A percentile compares a stretch with the other conserved stretches of the same genome.
phyloP scores from a whole-genome alignment of 331 rosid species.

The Erythrophleum ivorense region DNA sequence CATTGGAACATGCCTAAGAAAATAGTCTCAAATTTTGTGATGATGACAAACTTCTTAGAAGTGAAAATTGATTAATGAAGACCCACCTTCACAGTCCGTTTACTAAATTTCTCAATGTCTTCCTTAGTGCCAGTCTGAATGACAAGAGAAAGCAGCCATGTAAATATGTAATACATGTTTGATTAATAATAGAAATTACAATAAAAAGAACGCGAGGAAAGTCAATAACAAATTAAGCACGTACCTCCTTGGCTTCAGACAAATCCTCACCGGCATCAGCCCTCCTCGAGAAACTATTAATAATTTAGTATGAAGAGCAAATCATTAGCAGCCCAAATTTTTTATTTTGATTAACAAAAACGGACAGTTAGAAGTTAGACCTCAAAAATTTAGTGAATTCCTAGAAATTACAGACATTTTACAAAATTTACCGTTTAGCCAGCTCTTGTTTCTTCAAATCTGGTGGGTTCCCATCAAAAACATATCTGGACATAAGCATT shows the following conservation, averaged over 20 bases:
- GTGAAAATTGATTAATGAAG: not conserved
- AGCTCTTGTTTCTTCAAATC: constrained; percentile 93
- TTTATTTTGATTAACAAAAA: not conserved
- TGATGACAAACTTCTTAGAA: not conserved
- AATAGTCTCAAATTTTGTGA: not conserved
- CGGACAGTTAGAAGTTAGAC: not conserved
- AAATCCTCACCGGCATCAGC: constrained; percentile 84
- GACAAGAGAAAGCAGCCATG: constrained; percentile 40
- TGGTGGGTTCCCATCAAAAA: constrained; percentile 94
- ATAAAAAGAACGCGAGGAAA: constrained; percentile 2
- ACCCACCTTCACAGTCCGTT: constrained; percentile 93
- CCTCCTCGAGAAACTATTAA: constrained; percentile 69
- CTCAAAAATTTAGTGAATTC: not conserved
- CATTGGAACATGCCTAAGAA: constrained; percentile 11
- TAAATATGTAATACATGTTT: not conserved
- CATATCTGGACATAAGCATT: constrained; percentile 64
- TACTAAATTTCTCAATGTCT: constrained; percentile 93
- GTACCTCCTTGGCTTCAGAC: constrained; percentile 77
- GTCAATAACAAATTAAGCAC: constrained; percentile 24
- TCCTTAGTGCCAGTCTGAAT: constrained; percentile 78
- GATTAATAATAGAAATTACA: not conserved
- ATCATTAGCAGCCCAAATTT: constrained; percentile 9
- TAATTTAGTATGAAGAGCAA: constrained; percentile 34
- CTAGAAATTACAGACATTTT: constrained; percentile 6
- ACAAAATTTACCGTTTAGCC: constrained; percentile 77